phyloP scores from a whole-genome alignment of 306 rosid species.

The Fagus crenata region DNA sequence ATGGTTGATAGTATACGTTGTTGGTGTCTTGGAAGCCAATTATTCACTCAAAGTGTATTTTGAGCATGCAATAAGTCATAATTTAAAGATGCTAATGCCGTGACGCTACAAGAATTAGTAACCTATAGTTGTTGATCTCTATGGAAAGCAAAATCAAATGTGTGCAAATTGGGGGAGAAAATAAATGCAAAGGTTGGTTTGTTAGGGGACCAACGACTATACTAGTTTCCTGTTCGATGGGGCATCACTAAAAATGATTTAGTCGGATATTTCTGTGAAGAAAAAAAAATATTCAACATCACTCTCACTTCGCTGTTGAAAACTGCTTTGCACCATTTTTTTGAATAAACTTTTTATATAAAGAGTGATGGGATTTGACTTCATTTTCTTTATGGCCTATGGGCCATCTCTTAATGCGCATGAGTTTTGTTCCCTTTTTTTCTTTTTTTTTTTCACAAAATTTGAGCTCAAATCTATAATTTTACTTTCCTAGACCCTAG shows the following conservation, averaged over 20 bases:
- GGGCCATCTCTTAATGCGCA: conserved; percentile 31
- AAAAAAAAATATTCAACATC: conserved; percentile 35
- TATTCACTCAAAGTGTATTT: no score
- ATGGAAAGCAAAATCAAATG: background rate
- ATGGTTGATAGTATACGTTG: no score
- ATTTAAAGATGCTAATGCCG: background rate
- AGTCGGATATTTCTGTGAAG: no score
- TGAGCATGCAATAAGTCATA: background rate
- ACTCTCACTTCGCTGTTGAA: conserved; percentile 40
- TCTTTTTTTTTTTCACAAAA: background rate
- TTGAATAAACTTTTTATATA: conserved; percentile 32
- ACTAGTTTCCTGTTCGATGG: conserved; percentile 10
- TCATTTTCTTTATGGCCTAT: conserved; percentile 38
- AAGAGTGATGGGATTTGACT: conserved; percentile 49
- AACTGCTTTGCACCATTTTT: conserved; percentile 34
- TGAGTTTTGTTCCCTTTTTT: conserved; percentile 12
- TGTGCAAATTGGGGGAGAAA: conserved; percentile 1
- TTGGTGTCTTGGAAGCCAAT: no score
- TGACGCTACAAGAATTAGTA: background rate
- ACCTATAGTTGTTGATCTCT: background rate
- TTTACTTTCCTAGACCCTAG: conserved; percentile 18
- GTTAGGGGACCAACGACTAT: conserved; percentile 14
- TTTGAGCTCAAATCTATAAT: conserved; percentile 7
- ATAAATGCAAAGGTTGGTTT: conserved; percentile 13
- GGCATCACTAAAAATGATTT: conserved; percentile 3